phyloP scores from a whole-genome alignment of 345 rosid genomes.

The Eucalyptus pauciflora region DNA sequence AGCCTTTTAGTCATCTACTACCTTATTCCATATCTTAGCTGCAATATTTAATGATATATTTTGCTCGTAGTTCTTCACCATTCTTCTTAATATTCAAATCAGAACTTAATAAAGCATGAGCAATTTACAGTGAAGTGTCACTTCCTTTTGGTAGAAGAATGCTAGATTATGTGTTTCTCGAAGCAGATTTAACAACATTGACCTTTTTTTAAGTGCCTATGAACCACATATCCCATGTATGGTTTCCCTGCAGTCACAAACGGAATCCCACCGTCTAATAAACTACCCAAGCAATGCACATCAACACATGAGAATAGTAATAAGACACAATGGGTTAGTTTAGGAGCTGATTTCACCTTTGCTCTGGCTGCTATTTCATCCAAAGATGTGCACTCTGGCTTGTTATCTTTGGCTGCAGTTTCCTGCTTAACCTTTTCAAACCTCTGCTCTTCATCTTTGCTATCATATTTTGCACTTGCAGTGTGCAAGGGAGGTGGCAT shows the following conservation, averaged over 20 bases:
- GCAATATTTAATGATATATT: background rate
- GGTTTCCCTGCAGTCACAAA: background rate
- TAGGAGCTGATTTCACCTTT: background rate
- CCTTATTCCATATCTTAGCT: background rate
- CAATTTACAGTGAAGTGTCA: background rate
- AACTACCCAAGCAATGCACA: background rate
- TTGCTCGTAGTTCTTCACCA: background rate
- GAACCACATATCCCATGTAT: background rate
- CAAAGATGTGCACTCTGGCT: background rate
- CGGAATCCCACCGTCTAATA: background rate
- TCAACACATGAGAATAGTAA: background rate
- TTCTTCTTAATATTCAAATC: background rate
- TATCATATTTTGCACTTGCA: background rate
- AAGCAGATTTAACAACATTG: background rate
- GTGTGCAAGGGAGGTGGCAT: background rate
- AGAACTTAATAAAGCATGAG: background rate
- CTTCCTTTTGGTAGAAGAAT: background rate
- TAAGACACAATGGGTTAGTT: background rate
- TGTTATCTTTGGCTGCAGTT: background rate
- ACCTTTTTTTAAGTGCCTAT: background rate
- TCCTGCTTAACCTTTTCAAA: background rate
- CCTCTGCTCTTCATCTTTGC: background rate
- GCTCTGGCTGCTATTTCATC: background rate
- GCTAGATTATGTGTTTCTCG: background rate
- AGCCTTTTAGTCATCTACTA: background rate